A percentile compares a stretch with the other conserved stretches of the same genome.
Evolutionary conservation across 352 stramenopile species (phyloP).

Genomic region (Aphanomyces euteiches): DNA sequence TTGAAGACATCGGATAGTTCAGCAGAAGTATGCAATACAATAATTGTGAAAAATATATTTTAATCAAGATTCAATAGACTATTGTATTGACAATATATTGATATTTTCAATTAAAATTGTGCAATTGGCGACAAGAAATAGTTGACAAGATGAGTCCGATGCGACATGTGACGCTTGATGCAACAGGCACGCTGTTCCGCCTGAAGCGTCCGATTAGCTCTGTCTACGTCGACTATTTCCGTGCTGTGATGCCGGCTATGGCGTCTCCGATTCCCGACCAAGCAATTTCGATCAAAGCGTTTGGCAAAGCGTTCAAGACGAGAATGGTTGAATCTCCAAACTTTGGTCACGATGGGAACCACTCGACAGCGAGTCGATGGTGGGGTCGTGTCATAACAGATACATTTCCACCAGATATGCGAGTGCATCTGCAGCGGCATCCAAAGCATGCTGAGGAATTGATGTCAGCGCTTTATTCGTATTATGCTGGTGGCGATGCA

Average conservation of each 20-base stretch:
- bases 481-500: conserved; percentile 47
- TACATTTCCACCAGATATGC: conserved; percentile 38
- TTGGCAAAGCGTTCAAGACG: conserved; percentile 42
- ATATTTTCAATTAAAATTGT: too few relatives aligned
- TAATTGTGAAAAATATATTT: too few relatives aligned
- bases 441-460: conserved; percentile 31
- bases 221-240: conserved; percentile 54
- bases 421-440: conserved; percentile 12
- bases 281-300: conserved; percentile 37
- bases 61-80: too few relatives aligned
- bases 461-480: conserved; percentile 46
- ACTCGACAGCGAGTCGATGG: conserved; percentile 46
- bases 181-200: conserved; percentile 64
- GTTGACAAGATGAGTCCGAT: not conserved
- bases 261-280: conserved; percentile 30
- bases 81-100: too few relatives aligned
- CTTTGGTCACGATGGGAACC: conserved; percentile 39
- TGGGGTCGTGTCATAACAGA: conserved; percentile 54
- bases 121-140: too few relatives aligned
- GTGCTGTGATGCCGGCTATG: conserved; percentile 32
- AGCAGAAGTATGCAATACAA: too few relatives aligned
- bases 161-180: conserved; percentile 53
- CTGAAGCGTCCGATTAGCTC: conserved; percentile 42
- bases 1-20: too few relatives aligned
- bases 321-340: conserved; percentile 41